phyloP scores from a whole-genome alignment of 495 filamentous ascomycete genomes.

The Hypomontagnella monticulosa region DNA sequence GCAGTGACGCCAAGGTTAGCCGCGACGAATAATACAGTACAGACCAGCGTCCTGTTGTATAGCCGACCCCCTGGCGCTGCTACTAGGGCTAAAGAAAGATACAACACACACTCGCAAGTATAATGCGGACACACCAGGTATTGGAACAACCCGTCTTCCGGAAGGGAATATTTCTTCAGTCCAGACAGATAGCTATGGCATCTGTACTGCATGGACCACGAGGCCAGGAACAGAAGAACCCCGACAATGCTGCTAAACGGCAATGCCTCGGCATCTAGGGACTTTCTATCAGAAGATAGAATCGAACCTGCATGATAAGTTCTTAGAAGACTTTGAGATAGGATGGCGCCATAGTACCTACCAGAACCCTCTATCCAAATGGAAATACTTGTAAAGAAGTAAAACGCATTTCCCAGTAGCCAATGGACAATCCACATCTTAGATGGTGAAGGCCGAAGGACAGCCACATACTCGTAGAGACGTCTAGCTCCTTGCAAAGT shows the following conservation, averaged over 20 bases:
- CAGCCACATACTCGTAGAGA: conserved; percentile 72
- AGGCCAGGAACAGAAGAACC: conserved; percentile 73
- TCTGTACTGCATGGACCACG: conserved; percentile 80
- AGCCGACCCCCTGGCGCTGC: conserved; percentile 70
- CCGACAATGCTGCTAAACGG: conserved; percentile 68
- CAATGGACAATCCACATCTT: conserved; percentile 89
- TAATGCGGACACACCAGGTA: conserved; percentile 89
- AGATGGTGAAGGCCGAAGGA: conserved; percentile 70
- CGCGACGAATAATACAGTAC: conserved; percentile 74
- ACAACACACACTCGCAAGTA: conserved; percentile 84
- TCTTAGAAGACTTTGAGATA: conserved; percentile 25
- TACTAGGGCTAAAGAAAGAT: conserved; percentile 77
- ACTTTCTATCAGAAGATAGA: conserved; percentile 36
- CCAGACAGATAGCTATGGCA: conserved; percentile 82
- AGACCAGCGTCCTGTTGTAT: conserved; percentile 78
- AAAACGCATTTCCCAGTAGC: conserved; percentile 80
- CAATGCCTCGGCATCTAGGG: conserved; percentile 53
- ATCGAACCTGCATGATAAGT: conserved; percentile 37
- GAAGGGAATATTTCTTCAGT: conserved; percentile 86
- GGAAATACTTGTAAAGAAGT: conserved; percentile 73
- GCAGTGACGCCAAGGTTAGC: conserved; percentile 87
- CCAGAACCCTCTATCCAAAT: conserved; percentile 89
- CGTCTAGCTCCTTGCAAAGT: conserved; percentile 76
- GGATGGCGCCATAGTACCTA: conserved; percentile 49
- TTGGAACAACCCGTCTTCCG: conserved; percentile 70